These are phyloP conservation scores for Pyrenophora tritici-repentis DNA, from an alignment of 2,329 filamentous ascomycete species.

Conservation along the genomic window DNA sequence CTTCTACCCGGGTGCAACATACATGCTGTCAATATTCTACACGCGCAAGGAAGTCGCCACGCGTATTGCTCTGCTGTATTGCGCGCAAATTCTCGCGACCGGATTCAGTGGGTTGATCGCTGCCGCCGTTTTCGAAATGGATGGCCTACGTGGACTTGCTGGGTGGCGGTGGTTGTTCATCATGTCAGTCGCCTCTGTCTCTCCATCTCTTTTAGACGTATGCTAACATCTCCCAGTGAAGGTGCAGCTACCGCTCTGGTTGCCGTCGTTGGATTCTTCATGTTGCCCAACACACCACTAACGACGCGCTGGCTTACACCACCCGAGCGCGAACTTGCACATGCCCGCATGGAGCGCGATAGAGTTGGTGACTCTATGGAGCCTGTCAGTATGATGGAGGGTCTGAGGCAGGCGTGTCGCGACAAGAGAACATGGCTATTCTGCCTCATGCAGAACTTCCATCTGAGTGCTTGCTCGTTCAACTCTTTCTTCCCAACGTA, in stretches of 20 bases:
- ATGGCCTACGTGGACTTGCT: constrained; percentile 33
- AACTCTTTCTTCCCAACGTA: constrained; percentile 43
- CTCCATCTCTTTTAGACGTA: neutral
- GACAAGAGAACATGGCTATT: constrained; percentile 41
- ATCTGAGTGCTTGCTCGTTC: constrained; percentile 36
- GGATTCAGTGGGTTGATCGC: constrained; percentile 54
- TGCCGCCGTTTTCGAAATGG: constrained; percentile 45
- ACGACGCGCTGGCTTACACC: constrained; percentile 54
- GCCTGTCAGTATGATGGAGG: constrained; percentile 32
- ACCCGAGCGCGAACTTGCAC: constrained; percentile 51
- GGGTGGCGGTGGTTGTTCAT: constrained; percentile 49
- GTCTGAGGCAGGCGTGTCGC: constrained; percentile 34
- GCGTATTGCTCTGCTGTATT: constrained; percentile 47
- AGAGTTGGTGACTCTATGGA: constrained; percentile 52
- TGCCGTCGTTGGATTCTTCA: constrained; percentile 36
- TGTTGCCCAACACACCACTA: constrained; percentile 38
- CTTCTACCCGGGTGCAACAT: constrained; percentile 66
- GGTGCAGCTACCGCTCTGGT: constrained; percentile 32
- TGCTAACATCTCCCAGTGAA: constrained; percentile 24
- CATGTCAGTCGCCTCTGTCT: constrained; percentile 40
- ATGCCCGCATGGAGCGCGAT: constrained; percentile 51
- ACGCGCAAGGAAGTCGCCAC: constrained; percentile 57
- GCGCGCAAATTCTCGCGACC: constrained; percentile 48
- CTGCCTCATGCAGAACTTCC: constrained; percentile 40
- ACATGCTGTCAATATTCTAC: constrained; percentile 69